These are phyloP conservation scores for Capsicum pubescens DNA, from an alignment of 257 asterid genomes.

Conservation along the genomic window DNA sequence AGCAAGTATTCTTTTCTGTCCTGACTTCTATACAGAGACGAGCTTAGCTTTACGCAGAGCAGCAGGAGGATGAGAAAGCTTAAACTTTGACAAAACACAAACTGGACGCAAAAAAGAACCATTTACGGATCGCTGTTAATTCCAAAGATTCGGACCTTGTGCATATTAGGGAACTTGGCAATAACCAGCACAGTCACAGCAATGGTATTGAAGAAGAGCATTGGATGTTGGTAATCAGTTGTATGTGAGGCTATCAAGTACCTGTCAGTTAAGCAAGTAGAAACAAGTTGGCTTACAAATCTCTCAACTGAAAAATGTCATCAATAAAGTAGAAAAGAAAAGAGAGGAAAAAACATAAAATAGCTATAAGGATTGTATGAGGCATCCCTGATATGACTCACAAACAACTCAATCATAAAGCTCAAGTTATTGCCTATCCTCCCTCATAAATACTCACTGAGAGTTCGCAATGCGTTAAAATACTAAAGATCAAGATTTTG, in stretches of 20 bases:
- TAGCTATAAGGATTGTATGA: background rate
- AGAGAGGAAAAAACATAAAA: background rate
- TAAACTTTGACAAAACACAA: background rate
- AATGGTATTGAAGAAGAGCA: constrained; percentile 78
- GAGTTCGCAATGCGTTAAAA: background rate
- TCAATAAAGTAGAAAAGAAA: background rate
- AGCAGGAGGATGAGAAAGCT: constrained; percentile 32
- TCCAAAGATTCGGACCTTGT: constrained; percentile 89
- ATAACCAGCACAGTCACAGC: constrained; percentile 73
- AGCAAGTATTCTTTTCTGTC: constrained; percentile 44
- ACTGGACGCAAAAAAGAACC: constrained; percentile 21
- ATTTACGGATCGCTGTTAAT: constrained; percentile 72
- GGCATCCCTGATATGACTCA: background rate
- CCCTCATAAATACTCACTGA: background rate
- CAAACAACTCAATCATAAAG: background rate
- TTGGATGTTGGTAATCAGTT: constrained; percentile 81
- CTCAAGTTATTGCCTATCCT: background rate
- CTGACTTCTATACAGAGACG: constrained; percentile 52
- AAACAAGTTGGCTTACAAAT: background rate
- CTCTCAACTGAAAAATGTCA: background rate
- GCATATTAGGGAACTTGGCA: constrained; percentile 93
- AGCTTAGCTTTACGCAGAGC: constrained; percentile 39
- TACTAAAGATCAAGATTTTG: constrained; percentile 6
- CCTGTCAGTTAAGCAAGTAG: constrained; percentile 44
- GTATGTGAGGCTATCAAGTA: constrained; percentile 91